Conservation (phyloP, 2,329 filamentous ascomycete genomes). For the Aspergillus transmontanensis region DNA sequence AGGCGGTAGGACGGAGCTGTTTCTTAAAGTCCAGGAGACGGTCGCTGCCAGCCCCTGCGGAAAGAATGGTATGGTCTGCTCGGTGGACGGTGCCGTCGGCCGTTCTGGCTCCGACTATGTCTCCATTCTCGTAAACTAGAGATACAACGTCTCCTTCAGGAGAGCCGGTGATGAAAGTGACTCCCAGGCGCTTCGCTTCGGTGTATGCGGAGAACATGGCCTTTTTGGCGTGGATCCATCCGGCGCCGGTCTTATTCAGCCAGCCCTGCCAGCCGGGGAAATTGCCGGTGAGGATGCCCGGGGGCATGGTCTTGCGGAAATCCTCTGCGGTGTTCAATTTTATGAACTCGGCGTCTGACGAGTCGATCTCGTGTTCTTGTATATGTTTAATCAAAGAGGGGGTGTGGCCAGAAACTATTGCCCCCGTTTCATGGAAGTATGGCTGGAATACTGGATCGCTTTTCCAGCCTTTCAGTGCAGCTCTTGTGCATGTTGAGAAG, state of each 20-base stretch:
- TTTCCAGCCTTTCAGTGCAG: slow-evolving; percentile 45
- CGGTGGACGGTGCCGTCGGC: slow-evolving; percentile 44
- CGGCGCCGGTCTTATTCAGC: slow-evolving; percentile 43
- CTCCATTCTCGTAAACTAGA: slow-evolving; percentile 41
- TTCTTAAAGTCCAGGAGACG: slow-evolving; percentile 53
- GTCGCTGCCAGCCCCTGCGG: slow-evolving; percentile 53
- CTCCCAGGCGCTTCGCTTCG: slow-evolving; percentile 52
- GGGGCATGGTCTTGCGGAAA: slow-evolving; percentile 55
- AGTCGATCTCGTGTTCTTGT: slow-evolving; percentile 37
- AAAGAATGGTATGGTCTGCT: slow-evolving; percentile 51
- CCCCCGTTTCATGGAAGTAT: slow-evolving; percentile 51
- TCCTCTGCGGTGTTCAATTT: slow-evolving; percentile 47
- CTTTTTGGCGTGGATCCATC: slow-evolving; percentile 58
- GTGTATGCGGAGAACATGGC: slow-evolving; percentile 49
- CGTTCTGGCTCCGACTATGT: slow-evolving; percentile 48
- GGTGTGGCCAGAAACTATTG: slow-evolving; percentile 45
- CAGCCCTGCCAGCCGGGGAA: slow-evolving; percentile 57
- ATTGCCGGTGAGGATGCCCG: slow-evolving; percentile 53
- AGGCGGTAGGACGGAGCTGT: slow-evolving; percentile 57
- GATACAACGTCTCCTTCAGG: slow-evolving; percentile 41
- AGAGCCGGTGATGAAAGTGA: slow-evolving; percentile 48
- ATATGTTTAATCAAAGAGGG: slow-evolving; percentile 42
- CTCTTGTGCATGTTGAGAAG: slow-evolving; percentile 26
- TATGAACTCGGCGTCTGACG: slow-evolving; percentile 33
- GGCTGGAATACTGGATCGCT: slow-evolving; percentile 49